A percentile compares a stretch with the other conserved stretches of the same genome.
phyloP scores from a whole-genome alignment of 768 basidiomycete genomes.

The Naematelia aurantialba region DNA sequence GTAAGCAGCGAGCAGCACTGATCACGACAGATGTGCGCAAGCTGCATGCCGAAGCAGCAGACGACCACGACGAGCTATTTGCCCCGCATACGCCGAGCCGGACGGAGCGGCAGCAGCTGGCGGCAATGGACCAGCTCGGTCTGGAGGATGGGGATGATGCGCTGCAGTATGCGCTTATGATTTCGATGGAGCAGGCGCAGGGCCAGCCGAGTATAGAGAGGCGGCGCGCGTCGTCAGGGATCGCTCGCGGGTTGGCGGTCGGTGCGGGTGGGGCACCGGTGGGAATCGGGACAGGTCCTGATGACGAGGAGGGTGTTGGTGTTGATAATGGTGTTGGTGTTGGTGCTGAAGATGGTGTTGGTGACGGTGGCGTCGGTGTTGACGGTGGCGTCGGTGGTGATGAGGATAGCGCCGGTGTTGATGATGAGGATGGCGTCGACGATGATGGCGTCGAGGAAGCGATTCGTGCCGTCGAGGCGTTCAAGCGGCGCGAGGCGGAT shows the following conservation, averaged over 20 bases:
- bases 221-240: too few relatives aligned
- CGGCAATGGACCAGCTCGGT: slow-evolving; percentile 39
- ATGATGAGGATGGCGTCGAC: neutral
- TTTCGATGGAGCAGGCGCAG: slow-evolving; percentile 39
- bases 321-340: too few relatives aligned
- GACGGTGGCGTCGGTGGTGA: slow-evolving; percentile 7
- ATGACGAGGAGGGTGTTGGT: neutral
- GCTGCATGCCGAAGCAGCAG: slow-evolving; percentile 21
- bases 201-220: too few relatives aligned
- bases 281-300: too few relatives aligned
- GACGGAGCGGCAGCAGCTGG: slow-evolving; percentile 24
- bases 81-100: slow-evolving; percentile 8
- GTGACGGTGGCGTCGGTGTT: neutral
- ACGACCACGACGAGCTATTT: slow-evolving; percentile 24
- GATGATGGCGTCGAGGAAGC: slow-evolving; percentile 15
- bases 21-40: neutral
- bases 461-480: slow-evolving; percentile 26
- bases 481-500: slow-evolving; percentile 26
- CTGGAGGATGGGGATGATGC: slow-evolving; percentile 44
- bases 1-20: neutral
- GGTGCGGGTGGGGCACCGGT: neutral
- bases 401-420: neutral
- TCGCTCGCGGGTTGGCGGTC: neutral
- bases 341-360: slow-evolving; percentile 3
- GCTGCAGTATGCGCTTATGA: slow-evolving; percentile 46